Base-by-base conservation (phyloP, 2,329 filamentous ascomycete genomes). In the Penicillium paneum region DNA sequence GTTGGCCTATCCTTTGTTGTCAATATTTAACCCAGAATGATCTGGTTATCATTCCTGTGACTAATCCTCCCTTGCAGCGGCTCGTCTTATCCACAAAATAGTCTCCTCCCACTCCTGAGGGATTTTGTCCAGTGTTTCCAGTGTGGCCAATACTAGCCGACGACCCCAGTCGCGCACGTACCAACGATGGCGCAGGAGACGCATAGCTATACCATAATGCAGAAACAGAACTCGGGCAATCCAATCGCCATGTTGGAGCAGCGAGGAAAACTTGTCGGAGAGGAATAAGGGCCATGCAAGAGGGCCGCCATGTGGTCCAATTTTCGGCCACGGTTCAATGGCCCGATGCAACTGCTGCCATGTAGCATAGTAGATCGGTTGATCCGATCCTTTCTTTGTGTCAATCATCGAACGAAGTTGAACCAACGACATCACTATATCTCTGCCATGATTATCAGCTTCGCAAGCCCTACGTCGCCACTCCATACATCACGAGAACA, bases 151-250 rank as follows among this genome's bases (percentile, higher is more conserved):
- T 13, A 71, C 64, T 12, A 70, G 55, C 34, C 67, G 66, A 12
- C 67, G 62, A 10, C 69, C 68, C 62, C 63, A 67, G 19, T 67
- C 66, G n/a, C 62, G 61, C 11, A 71, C 67, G 50, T 68, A 71
- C 69, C 68, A 71, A 29, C 66, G 64, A 53, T 70, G 60, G 1
- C 64, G 67, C 31, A 69, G 42, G n/a, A 71, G 62, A 43, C 67
- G 66, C 64, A 71, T 66, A 0, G 61, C 63, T 4, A 68, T 61
- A 3, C 66, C 64, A 49, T 68, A 68, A 51, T 71, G 64, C 21
- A 71, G 47, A 31, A 70, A 70, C 13, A 71, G 6, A 17, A 71
- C 60, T 1, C 66, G 64, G 11, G 67, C 67, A 35, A 64, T 42
- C 68, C 69, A 71, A 48, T 71, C 66, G 2, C 66, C 68, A 10